Conservation (phyloP, 1,284 basidiomycete species). For the Ustilago bromivora region DNA sequence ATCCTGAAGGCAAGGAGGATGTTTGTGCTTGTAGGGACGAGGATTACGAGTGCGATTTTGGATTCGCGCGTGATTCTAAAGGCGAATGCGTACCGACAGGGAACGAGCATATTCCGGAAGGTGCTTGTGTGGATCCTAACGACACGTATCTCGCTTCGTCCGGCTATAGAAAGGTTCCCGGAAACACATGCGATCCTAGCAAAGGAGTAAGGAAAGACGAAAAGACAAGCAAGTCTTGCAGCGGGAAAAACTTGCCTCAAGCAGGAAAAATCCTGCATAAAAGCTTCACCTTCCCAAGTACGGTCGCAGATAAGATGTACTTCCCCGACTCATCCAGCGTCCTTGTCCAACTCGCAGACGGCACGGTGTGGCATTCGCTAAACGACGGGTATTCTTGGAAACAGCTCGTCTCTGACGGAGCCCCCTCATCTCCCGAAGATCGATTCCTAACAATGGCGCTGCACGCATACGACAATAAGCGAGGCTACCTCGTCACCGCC, state of each 20-base stretch:
- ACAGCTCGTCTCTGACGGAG: constrained; percentile 72
- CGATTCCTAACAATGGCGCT: constrained; percentile 80
- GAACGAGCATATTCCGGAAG: constrained; percentile 85
- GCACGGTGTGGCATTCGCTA: constrained; percentile 88
- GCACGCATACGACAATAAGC: constrained; percentile 81
- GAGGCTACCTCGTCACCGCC: constrained; percentile 89
- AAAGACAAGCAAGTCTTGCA: constrained; percentile 80
- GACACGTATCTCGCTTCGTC: constrained; percentile 85
- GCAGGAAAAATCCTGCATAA: constrained; percentile 67
- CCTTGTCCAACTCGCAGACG: constrained; percentile 82
- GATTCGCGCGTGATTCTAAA: constrained; percentile 80
- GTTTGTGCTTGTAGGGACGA: constrained; percentile 84
- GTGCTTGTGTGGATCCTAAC: constrained; percentile 76
- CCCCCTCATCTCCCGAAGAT: constrained; percentile 53
- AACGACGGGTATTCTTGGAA: constrained; percentile 95
- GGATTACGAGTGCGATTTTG: constrained; percentile 96
- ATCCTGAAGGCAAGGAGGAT: constrained; percentile 77
- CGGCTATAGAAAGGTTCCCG: constrained; percentile 91
- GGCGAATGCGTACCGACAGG: constrained; percentile 81
- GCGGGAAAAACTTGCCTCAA: constrained; percentile 70
- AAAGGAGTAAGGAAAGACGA: constrained; percentile 78
- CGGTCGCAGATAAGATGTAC: constrained; percentile 83
- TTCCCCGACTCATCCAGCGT: constrained; percentile 80
- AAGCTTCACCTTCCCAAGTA: constrained; percentile 78
- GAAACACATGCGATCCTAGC: constrained; percentile 82